A percentile compares a stretch with the other conserved stretches of the same genome.
These are phyloP conservation scores for Cercophora scortea DNA, from an alignment of 495 filamentous ascomycete species.

Conservation along the genomic window DNA sequence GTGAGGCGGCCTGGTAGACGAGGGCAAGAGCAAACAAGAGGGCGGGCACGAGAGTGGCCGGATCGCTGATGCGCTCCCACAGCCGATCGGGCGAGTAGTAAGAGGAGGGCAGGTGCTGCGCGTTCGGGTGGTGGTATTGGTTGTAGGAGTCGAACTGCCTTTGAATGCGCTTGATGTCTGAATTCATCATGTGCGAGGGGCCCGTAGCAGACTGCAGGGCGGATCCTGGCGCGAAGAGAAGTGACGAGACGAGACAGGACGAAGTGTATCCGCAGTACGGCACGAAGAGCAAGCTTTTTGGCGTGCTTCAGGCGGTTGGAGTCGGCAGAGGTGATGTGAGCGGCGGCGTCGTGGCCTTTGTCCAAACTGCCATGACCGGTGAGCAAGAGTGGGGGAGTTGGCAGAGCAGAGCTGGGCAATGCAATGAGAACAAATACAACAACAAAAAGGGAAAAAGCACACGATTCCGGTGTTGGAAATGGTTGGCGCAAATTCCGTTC, in stretches of 20 bases:
- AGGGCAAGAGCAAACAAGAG: conserved; percentile 32
- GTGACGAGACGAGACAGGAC: too few relatives aligned
- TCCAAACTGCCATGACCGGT: not conserved
- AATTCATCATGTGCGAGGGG: conserved; percentile 12
- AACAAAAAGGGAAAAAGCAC: too few relatives aligned
- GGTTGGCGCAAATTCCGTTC: too few relatives aligned
- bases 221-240: too few relatives aligned
- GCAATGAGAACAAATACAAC: too few relatives aligned
- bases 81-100: conserved; percentile 13
- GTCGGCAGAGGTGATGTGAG: not conserved
- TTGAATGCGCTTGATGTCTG: conserved; percentile 18
- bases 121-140: conserved; percentile 8
- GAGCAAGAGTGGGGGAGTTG: too few relatives aligned
- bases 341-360: not conserved
- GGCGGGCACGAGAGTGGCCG: conserved; percentile 28
- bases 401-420: too few relatives aligned
- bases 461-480: too few relatives aligned
- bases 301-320: too few relatives aligned
- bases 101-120: conserved; percentile 9
- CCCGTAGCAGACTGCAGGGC: too few relatives aligned
- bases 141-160: conserved; percentile 17
- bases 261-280: too few relatives aligned
- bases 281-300: too few relatives aligned
- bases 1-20: conserved; percentile 33
- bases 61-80: conserved; percentile 22